Conservation (phyloP, 148 eudicot species). For the Simmondsia chinensis region DNA sequence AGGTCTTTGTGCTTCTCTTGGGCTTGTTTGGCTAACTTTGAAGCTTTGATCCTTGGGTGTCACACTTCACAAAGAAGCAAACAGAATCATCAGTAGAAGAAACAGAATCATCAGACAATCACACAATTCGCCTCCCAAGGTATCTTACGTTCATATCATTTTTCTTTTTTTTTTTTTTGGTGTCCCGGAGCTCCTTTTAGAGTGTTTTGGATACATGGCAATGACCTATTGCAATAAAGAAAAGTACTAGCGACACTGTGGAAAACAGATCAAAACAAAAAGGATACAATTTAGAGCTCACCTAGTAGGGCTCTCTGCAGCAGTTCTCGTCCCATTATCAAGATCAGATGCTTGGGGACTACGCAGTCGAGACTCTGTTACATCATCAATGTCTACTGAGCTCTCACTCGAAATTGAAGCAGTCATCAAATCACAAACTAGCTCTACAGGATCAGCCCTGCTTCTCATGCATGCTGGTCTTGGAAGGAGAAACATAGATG, state of each 20-base stretch:
- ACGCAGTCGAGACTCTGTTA: constrained; percentile 53
- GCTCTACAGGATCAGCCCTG: constrained; percentile 58
- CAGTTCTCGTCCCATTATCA: constrained; percentile 57
- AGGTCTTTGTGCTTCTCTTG: constrained; percentile 40
- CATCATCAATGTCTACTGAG: constrained; percentile 82
- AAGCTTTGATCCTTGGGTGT: constrained; percentile 36
- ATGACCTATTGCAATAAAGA: too few species aligned
- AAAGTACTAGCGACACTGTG: too few species aligned
- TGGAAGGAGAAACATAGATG: constrained; percentile 62
- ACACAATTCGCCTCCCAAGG: too few species aligned
- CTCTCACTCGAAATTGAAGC: constrained; percentile 77
- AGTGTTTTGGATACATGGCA: too few species aligned
- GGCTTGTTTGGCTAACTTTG: constrained; percentile 18
- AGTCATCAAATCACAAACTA: constrained; percentile 50
- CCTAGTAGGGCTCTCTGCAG: constrained; percentile 78
- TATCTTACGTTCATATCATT: too few species aligned
- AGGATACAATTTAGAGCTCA: constrained; percentile 24
- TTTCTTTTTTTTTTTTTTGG: too few species aligned
- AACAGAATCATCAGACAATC: neutral
- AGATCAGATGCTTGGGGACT: constrained; percentile 68
- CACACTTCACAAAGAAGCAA: constrained; percentile 29
- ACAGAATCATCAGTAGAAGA: neutral
- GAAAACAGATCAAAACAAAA: too few species aligned
- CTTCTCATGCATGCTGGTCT: constrained; percentile 68
- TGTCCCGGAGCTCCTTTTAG: too few species aligned